Evolutionary conservation across 129 eudicot genomes (phyloP).

Genomic region (Flaveria sonorensis): DNA sequence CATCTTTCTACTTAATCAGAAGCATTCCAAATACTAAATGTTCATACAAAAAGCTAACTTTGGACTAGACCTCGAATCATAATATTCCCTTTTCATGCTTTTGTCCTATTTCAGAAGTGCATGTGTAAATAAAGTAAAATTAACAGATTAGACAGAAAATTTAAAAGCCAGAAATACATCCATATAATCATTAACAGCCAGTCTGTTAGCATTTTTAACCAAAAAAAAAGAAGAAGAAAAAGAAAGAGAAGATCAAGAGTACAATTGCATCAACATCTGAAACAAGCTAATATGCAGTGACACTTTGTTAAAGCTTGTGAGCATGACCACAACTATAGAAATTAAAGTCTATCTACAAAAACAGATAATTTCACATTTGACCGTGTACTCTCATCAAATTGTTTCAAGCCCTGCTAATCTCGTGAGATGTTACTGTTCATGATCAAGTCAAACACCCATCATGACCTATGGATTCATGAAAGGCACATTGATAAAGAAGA

Average conservation of each 20-base stretch:
- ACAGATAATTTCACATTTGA: neutral
- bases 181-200: neutral
- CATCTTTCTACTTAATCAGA: neutral
- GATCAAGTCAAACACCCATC: neutral
- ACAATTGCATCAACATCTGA: too few relatives aligned
- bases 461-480: neutral
- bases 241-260: too few relatives aligned
- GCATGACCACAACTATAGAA: neutral
- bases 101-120: neutral
- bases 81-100: neutral
- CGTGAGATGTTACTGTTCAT: conserved; percentile 1
- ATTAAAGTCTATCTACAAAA: neutral
- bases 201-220: neutral
- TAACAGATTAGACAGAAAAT: neutral
- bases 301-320: conserved; percentile 5
- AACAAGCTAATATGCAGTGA: neutral
- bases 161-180: neutral
- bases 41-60: conserved; percentile 3
- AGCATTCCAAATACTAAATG: neutral
- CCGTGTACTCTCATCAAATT: too few relatives aligned
- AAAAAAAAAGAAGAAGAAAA: neutral
- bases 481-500: neutral
- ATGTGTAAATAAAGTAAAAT: neutral
- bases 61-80: neutral
- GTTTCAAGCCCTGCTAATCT: neutral